Evolutionary conservation across 352 stramenopile genomes (phyloP).

Genomic region (Elongisporangium undulatum): DNA sequence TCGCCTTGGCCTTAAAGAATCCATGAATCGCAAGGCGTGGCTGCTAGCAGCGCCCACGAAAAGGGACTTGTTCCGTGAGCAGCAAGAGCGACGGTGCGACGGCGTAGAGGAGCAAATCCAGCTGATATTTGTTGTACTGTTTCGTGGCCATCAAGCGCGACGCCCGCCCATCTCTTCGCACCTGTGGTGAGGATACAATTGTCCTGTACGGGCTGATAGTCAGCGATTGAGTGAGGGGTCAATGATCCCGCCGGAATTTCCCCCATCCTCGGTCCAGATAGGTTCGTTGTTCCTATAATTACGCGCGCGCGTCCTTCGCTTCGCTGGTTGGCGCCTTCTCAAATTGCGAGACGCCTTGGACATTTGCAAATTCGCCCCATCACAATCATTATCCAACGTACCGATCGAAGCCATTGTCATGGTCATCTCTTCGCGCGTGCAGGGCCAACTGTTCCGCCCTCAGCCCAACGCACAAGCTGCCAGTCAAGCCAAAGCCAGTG

Average conservation of each 20-base stretch:
- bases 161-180: neutral
- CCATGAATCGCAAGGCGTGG: neutral
- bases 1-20: neutral
- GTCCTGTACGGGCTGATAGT: neutral
- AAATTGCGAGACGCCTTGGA: neutral
- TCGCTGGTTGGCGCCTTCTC: neutral
- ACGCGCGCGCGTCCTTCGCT: neutral
- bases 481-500: neutral
- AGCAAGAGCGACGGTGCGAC: neutral
- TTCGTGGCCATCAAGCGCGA: too few species aligned
- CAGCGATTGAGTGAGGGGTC: neutral
- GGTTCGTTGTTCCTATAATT: neutral
- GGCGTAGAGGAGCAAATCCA: neutral
- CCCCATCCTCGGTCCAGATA: neutral
- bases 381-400: neutral
- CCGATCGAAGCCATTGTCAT: neutral
- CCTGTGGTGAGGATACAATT: neutral
- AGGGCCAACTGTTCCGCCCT: neutral
- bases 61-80: neutral
- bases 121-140: neutral
- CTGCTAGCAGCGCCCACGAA: neutral
- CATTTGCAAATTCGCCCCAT: neutral
- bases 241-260: neutral
- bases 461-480: neutral
- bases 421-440: neutral